Evolutionary conservation across 1,284 basidiomycete genomes (phyloP), one percentile per base, ranked within the genome.

Genomic region (Anthracocystis walkeri): DNA sequence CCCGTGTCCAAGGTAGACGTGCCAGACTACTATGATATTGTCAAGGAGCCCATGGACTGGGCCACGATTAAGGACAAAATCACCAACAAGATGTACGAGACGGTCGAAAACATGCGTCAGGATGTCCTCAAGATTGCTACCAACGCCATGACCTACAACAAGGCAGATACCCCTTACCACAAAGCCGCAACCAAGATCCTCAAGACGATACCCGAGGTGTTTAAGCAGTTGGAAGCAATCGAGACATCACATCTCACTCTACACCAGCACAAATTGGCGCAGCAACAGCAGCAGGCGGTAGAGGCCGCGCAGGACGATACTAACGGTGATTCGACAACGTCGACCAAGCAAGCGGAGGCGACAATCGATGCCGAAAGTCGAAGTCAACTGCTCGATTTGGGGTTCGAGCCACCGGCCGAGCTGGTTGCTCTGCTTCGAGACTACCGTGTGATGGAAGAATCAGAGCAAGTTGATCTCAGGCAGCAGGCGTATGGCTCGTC

Each of bases 11-110:
- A 88, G 58, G 85, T 85, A 0, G 91, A 93, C 42, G 94, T 94
- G 0, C 95, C 95, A 0, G 95, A 98, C 83, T 99, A 99, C 85
- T 93, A 91, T 82, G 92, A 94, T 55, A 87, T 97, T 54, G 89
- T 99, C 84, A 90, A 92, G 80, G 87, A 89, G 11, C 96, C 96
- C 0, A 97, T 97, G 93, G 91, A 91, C 75, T 98, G 95, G 93
- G 87, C 88, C 20, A 88, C 87, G 44, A 97, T 99, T 69, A 54
- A 64, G 27, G 65, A 61, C 12, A 74, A 74, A 31, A 66, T 99
- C 31, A 91, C 94, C 57, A 87, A 88, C 48, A 91, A 93, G 63
- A 88, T 90, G 68, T 99, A 99, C 85, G 89, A 90, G 86, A 90
- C 92, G 79, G 84, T 93, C 0, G 87, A 89, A 21, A 87, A 90